These are phyloP conservation scores for Gaultheria prostrata DNA, from an alignment of 148 eudicot species.

Conservation along the genomic window DNA sequence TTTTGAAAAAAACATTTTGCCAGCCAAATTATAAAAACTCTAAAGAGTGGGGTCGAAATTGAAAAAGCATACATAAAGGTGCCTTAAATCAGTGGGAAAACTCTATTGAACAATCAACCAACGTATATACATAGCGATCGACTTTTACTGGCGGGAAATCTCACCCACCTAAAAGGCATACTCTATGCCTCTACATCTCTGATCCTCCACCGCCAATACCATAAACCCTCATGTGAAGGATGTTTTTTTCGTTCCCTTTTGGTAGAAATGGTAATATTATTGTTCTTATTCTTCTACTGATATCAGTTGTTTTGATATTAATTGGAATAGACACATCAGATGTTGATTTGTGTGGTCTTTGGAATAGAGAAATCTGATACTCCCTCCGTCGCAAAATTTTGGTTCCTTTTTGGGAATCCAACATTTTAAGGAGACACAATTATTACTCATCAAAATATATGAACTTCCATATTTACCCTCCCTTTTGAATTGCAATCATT, in stretches of 20 bases:
- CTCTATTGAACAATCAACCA: background rate
- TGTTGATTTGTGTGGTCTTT: background rate
- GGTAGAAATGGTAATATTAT: background rate
- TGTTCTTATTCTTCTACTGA: background rate
- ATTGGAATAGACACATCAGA: background rate
- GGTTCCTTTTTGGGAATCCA: too few species aligned
- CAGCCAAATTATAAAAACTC: background rate
- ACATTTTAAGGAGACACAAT: too few species aligned
- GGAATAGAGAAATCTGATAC: background rate
- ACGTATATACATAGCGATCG: background rate
- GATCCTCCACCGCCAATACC: background rate
- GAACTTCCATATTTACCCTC: too few species aligned
- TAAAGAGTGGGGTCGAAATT: background rate
- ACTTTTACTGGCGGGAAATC: background rate
- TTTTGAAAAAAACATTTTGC: background rate
- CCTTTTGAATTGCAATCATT: too few species aligned
- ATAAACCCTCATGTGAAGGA: background rate
- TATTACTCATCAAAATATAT: too few species aligned
- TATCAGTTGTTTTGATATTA: background rate
- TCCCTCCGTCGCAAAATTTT: too few species aligned
- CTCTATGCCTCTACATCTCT: background rate
- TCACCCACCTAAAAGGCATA: background rate
- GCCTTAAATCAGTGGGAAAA: background rate
- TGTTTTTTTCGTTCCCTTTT: too few species aligned
- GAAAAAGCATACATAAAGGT: background rate